Percentiles rank a stretch among this genome's conserved stretches.
Evolutionary conservation across 176 grass and related monocot species (phyloP).

Genomic region (Elaeis guineensis): DNA sequence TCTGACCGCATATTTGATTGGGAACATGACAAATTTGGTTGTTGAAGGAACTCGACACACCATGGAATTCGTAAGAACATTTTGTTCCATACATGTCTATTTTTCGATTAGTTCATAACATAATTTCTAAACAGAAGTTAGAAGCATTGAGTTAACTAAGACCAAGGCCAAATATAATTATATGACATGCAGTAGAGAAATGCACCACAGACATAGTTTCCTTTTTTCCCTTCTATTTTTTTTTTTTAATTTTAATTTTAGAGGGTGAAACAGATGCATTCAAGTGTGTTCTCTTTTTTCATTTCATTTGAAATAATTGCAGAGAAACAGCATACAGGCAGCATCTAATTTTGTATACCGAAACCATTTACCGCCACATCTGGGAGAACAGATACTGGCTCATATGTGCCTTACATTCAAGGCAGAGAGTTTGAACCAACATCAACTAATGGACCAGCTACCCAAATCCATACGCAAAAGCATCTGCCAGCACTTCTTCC

Average conservation of each 20-base stretch:
- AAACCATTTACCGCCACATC: conserved; percentile 59
- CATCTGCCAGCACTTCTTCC: conserved; percentile 81
- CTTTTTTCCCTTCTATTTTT: no score
- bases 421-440: conserved; percentile 88
- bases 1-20: conserved; percentile 86
- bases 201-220: no score
- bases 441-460: conserved; percentile 90
- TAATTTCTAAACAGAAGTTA: no score
- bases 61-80: conserved; percentile 84
- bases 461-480: conserved; percentile 93
- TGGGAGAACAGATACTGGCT: conserved; percentile 80
- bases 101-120: no score
- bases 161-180: no score
- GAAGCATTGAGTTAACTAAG: no score
- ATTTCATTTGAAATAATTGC: not conserved
- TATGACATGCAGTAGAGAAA: no score
- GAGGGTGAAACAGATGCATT: no score
- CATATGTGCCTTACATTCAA: conserved; percentile 97
- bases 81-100: not conserved
- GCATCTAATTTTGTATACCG: conserved; percentile 75
- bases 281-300: no score
- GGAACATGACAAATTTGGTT: conserved; percentile 98
- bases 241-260: no score
- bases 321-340: conserved; percentile 79
- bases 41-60: conserved; percentile 89